Base-by-base conservation (phyloP, 179 eudicot species). In the Actinidia arguta region DNA sequence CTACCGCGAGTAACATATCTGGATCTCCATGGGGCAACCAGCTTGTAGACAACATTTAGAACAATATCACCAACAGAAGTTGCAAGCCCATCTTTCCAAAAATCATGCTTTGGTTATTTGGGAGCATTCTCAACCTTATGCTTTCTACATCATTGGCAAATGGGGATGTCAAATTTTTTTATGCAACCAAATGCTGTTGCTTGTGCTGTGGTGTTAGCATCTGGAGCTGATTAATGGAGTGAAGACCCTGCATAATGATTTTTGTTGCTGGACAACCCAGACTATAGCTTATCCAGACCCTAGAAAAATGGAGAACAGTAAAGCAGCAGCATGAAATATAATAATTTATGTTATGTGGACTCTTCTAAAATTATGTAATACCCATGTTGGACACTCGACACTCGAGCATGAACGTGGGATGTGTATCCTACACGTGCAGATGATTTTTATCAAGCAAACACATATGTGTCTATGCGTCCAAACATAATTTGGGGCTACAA, bases 191-290 rank as follows among this genome's bases (percentile, higher is more conserved):
- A 63, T 93, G 86, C 82, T 93, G 98, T 72, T 93, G 98, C 77
- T 94, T 95, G 83, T 93, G 96, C 86, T 94, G 96, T 46, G 94
- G 92, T 80, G 96, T 72, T 76, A 92, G 82, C 96, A 94, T 90
- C 80, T 91, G 96, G 55, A 91, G 89, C 75, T 91, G 96, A 85
- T 91, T 95, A 87, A 87, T 93, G 46, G 96, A 88, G 85, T 93
- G 96, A 83, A 93, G 86, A 61, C 91, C 91, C 83, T 88, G 98
- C 93, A 94, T 91, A 70, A 91, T 13, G 98, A 90, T 81, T 94
- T 94, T 78, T 87, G 94, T 82, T 93, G 98, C 87, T 94, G 98
- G 64, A 94, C 89, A 84, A 82, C 75, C 95, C 93, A 71, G 94
- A 69, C 16, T 93, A 91, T 67, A 94, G 89, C 82, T 91, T 93